Conservation (phyloP, 2,329 filamentous ascomycete genomes). For the Talaromyces rugulosus region DNA sequence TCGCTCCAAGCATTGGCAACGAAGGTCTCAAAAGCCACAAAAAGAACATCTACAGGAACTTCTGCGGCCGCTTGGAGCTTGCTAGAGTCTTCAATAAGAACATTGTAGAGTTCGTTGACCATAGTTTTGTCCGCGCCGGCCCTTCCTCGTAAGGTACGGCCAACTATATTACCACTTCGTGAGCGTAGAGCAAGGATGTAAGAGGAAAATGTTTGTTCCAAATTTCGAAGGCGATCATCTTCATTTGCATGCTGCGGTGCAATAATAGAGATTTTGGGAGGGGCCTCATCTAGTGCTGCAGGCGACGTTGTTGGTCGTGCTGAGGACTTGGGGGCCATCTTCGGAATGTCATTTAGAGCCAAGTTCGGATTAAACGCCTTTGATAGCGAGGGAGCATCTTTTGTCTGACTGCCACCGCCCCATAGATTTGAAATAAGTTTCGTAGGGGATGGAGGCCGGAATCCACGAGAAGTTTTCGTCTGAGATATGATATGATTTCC, state of each 20-base stretch:
- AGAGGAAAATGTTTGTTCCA: conserved; percentile 81
- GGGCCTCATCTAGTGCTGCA: conserved; percentile 25
- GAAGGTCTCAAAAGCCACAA: conserved; percentile 92
- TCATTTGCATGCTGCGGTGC: conserved; percentile 51
- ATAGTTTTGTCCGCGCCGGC: conserved; percentile 67
- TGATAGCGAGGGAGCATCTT: conserved; percentile 28
- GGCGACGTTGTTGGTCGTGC: conserved; percentile 42
- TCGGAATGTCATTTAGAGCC: conserved; percentile 41
- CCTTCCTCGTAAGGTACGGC: conserved; percentile 68
- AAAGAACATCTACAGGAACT: conserved; percentile 75
- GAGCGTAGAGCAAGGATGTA: conserved; percentile 79
- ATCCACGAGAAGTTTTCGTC: conserved; percentile 57
- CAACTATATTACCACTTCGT: conserved; percentile 81
- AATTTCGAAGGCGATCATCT: conserved; percentile 63
- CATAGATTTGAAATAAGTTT: conserved; percentile 85
- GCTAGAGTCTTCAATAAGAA: conserved; percentile 75
- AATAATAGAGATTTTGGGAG: conserved; percentile 46
- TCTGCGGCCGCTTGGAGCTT: conserved; percentile 73
- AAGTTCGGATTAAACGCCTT: conserved; percentile 34
- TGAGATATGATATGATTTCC: conserved; percentile 59
- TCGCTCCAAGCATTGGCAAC: conserved; percentile 82
- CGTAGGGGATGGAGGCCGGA: conserved; percentile 78
- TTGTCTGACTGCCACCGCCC: conserved; percentile 52
- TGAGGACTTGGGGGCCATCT: conserved; percentile 34
- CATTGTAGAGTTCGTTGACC: conserved; percentile 88